Conservation (phyloP, 805 yeast genomes). For the Zygotorulaspora florentina region DNA sequence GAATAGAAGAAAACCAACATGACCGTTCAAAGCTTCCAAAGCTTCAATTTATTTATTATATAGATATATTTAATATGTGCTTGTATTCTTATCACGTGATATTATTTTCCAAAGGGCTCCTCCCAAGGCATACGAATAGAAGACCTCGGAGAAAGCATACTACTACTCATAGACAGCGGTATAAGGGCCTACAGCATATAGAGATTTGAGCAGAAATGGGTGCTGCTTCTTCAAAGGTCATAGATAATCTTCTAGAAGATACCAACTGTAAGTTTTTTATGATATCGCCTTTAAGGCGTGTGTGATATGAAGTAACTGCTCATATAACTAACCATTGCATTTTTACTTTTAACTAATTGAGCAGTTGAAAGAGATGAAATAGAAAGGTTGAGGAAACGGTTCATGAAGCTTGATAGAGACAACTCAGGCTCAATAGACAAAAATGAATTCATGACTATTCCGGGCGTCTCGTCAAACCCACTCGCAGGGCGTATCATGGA, state of each 20-base stretch:
- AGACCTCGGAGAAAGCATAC: no score
- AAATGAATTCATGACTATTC: conserved; percentile 85
- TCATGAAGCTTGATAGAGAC: conserved; percentile 92
- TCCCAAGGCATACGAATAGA: no score
- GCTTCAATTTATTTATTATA: not conserved
- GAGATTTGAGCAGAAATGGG: conserved; percentile 44
- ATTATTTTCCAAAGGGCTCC: no score
- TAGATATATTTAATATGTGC: not conserved
- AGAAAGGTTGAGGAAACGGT: conserved; percentile 83
- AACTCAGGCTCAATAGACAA: conserved; percentile 89
- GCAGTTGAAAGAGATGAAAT: conserved; percentile 85
- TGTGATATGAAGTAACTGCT: not conserved
- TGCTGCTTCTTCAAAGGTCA: conserved; percentile 51
- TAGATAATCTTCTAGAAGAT: conserved; percentile 73
- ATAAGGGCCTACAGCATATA: not conserved
- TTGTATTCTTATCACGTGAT: not conserved
- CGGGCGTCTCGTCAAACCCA: conserved; percentile 89
- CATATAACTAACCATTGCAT: not conserved
- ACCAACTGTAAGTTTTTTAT: conserved; percentile 56
- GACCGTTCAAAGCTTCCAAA: not conserved
- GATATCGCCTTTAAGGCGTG: not conserved
- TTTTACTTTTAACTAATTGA: conserved; percentile 1
- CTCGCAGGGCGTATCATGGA: conserved; percentile 86
- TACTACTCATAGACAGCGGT: no score
- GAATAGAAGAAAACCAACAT: not conserved